A percentile compares a stretch with the other conserved stretches of the same genome.
phyloP scores from a whole-genome alignment of 2,329 filamentous ascomycete species.

The Monosporascus sp. region DNA sequence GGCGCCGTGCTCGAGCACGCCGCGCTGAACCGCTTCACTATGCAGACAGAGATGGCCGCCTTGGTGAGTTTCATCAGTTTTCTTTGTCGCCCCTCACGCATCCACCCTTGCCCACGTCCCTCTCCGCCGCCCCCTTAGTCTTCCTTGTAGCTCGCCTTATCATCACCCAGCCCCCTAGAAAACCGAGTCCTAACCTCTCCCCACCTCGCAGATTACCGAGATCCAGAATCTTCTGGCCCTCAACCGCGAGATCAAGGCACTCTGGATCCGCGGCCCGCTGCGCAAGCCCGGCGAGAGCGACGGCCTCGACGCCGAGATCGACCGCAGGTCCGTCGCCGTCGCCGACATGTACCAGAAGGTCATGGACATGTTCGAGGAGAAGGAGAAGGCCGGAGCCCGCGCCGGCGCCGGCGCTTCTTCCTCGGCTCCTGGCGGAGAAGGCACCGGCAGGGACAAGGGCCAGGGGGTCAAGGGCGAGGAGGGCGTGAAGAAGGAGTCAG shows the following conservation, averaged over 20 bases:
- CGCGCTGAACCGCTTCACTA: constrained; percentile 32
- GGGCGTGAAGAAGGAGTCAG: not conserved
- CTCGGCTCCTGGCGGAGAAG: not conserved
- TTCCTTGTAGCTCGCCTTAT: not conserved
- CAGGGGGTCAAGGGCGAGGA: not conserved
- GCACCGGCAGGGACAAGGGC: not conserved
- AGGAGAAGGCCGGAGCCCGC: constrained; percentile 1
- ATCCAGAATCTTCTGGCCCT: constrained; percentile 40
- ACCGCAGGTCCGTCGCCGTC: constrained; percentile 31
- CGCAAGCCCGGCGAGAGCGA: constrained; percentile 37
- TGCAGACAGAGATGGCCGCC: constrained; percentile 32
- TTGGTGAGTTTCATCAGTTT: constrained; percentile 23
- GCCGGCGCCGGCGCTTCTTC: not conserved
- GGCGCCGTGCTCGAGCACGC: constrained; percentile 31
- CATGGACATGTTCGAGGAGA: constrained; percentile 12
- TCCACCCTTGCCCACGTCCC: not conserved
- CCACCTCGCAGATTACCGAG: constrained; percentile 29
- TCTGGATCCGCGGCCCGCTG: constrained; percentile 45
- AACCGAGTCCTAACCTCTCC: not conserved
- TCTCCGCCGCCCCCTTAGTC: not conserved
- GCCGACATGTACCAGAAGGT: constrained; percentile 26
- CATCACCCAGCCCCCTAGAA: not conserved
- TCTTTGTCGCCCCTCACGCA: not conserved
- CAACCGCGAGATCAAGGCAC: constrained; percentile 42
- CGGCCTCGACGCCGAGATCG: constrained; percentile 27